phyloP scores from a whole-genome alignment of 164 flowering plant species.

The Aristolochia californica region DNA sequence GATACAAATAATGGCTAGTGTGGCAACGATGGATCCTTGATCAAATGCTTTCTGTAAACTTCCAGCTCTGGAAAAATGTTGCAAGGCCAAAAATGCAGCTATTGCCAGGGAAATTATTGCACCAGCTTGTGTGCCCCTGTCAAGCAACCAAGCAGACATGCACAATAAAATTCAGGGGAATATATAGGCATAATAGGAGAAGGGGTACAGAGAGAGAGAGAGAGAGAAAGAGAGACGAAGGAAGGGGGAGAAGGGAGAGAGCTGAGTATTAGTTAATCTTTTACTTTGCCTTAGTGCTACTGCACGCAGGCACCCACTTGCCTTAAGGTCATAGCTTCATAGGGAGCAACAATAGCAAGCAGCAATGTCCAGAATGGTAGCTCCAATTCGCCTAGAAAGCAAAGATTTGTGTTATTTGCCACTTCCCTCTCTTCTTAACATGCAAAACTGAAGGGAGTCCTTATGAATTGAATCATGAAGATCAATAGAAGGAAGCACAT shows the following conservation, averaged over 20 bases:
- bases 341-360: constrained; percentile 61
- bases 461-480: not conserved
- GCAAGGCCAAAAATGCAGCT: constrained; percentile 66
- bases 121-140: constrained; percentile 72
- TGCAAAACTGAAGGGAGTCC: not conserved
- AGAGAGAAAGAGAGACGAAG: too few species aligned
- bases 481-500: not conserved
- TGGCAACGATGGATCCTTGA: constrained; percentile 60
- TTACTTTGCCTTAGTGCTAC: too few species aligned
- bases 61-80: constrained; percentile 63
- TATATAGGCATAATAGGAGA: too few species aligned
- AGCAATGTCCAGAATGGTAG: constrained; percentile 59
- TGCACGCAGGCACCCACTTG: constrained; percentile 10
- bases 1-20: constrained; percentile 47
- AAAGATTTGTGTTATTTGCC: not conserved
- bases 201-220: too few species aligned
- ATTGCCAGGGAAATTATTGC: constrained; percentile 43
- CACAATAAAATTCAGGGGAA: not conserved
- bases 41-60: constrained; percentile 60
- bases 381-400: constrained; percentile 59
- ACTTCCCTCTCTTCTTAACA: too few species aligned
- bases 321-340: constrained; percentile 51
- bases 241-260: too few species aligned
- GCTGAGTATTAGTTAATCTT: too few species aligned
- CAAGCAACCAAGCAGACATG: constrained; percentile 3